Base-by-base conservation (phyloP, 2,329 filamentous ascomycete genomes). In the Mycogone perniciosa region DNA sequence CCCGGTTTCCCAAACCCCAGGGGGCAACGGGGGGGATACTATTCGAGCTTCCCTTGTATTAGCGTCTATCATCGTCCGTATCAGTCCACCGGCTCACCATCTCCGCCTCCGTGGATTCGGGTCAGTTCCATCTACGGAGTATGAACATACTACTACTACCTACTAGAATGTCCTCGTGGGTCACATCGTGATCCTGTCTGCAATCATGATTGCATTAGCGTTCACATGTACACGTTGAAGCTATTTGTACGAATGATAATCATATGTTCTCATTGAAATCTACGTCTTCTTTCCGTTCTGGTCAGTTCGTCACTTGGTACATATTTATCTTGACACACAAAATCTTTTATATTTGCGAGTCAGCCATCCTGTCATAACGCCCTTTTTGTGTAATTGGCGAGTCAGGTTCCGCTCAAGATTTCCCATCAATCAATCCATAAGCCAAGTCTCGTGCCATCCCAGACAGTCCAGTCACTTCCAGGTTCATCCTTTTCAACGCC, bases 361-460 rank as follows among this genome's bases (percentile, higher is more conserved):
- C 38, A 20, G 39, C 47, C 41, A 49, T 52, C 42, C 37, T 33
- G 42, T 48, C 46, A 41, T 50, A 34, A 50, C 43, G 39, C 51
- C 51, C 6, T 47, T 47, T 35, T 10, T 42, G 26, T 29, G 31
- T 6, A 27, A 34, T 38, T n/a, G 50, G 37, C 27, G 20, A 29
- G 31, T n/a, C 45, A 35, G 33, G 45, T 45, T 48, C 13, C 39
- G 13, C 27, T 35, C 33, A 7, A 11, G 26, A 42, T 44, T 52
- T 44, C 41, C 46, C 40, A 45, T 26, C 40, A 50, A 50, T 31
- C 48, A 20, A 37, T 37, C 31, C 40, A 42, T 43, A 52, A 33
- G 35, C 49, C 51, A 53, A 41, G 50, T 53, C 47, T 37, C 45
- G 44, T 43, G 49, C 49, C 51, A 53, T 50, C 42, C 49, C 46